Evolutionary conservation across 164 flowering plant species (phyloP), one percentile per base, ranked within the genome.

Genomic region (Sedum album): DNA sequence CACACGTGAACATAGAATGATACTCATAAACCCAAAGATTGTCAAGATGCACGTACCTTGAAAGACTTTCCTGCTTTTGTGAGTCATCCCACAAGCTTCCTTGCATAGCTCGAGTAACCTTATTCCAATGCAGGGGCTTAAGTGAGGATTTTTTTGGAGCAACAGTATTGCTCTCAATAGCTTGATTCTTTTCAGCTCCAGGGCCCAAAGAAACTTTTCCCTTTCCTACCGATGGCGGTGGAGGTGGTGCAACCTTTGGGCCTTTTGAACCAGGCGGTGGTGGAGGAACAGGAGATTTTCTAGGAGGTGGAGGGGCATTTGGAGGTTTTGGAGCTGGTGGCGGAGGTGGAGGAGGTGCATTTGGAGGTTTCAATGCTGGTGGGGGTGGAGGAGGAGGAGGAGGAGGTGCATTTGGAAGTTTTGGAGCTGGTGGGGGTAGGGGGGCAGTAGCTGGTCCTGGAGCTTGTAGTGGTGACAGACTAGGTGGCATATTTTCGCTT

Each of bases 51-150:
- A 0, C 20, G 66, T 71, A 88, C 99, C 88, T 86, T 73, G 92
- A 66, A 33, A 81, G 82, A 73, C 78, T 79, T 70, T 87, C 99
- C 71, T 86, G 91, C 63, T 84, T 81, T 28, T 78, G 88, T 53
- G 90, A 73, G 80, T 92, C 97, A 72, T 91, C 99, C 97, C 97
- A 94, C 68, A 94, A 78, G 74, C 99, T 91, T 68, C 97, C 97
- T 77, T 94, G 91, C 86, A 88, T 69, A 70, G 97, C 99, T 71
- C 97, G 81, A 73, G 96, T 88, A 69, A 94, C 96, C 82, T 94
- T 94, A 42, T 84, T 91, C 99, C 99, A 94, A 69, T 94, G 99
- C 57, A 94, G 79, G 23, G 99, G 96, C 76, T 85, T 94, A 71
- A 94, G 66, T 23, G 88, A 80, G 65, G 87, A 66, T 76, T 77